These are phyloP conservation scores for Eimeria praecox DNA, from an alignment of 169 alveolate genomes.

Conservation along the genomic window DNA sequence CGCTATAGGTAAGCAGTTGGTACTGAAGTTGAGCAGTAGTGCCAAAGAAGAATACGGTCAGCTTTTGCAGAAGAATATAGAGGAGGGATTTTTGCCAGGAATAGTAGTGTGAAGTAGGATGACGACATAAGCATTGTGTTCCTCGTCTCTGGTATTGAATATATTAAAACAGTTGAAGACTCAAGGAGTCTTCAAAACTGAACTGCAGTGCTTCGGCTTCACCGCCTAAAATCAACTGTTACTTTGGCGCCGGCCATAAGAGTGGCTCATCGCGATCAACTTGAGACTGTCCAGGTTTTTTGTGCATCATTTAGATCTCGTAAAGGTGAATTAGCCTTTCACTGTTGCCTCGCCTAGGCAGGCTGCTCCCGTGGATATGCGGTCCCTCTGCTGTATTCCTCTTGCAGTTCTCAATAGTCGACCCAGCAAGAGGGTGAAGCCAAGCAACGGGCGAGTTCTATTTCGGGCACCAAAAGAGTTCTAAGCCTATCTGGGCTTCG, in stretches of 20 bases:
- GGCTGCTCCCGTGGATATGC: not conserved
- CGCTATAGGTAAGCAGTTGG: too few species aligned
- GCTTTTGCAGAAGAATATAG: too few species aligned
- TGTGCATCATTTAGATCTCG: not conserved
- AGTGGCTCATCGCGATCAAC: not conserved
- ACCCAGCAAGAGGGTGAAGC: not conserved
- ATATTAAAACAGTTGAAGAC: not conserved
- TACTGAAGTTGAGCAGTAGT: too few species aligned
- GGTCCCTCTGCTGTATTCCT: not conserved
- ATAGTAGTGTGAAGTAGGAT: too few species aligned
- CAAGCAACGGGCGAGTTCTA: not conserved
- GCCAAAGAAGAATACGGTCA: too few species aligned
- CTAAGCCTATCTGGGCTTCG: not conserved
- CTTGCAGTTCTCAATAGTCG: too few species aligned
- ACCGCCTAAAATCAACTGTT: not conserved
- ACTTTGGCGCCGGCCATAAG: not conserved
- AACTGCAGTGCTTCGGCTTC: not conserved
- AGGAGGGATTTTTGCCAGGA: too few species aligned
- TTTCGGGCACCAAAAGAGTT: not conserved
- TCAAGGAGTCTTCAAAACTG: not conserved
- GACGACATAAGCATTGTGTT: too few species aligned
- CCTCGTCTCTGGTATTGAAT: not conserved
- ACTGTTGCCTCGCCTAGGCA: not conserved
- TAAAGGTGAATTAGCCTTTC: not conserved
- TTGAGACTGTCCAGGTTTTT: too few species aligned